A percentile compares a stretch with the other conserved stretches of the same genome.
phyloP scores from a whole-genome alignment of 208 protist genomes.

The Crithidia expoeki region DNA sequence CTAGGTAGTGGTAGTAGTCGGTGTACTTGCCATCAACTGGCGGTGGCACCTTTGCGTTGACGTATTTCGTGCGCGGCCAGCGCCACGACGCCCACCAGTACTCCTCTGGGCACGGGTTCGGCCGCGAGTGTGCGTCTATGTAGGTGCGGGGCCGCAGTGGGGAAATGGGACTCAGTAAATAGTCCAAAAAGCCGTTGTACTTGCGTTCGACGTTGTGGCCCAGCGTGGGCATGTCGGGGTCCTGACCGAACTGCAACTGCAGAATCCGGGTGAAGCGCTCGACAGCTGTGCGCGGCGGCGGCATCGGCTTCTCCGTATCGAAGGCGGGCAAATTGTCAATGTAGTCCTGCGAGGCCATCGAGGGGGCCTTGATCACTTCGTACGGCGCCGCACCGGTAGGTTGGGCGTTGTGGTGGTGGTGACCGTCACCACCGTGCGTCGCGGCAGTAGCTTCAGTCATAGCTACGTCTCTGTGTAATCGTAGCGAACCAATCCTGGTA shows the following conservation, averaged over 20 bases:
- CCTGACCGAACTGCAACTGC: constrained; percentile 65
- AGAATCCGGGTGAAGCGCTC: constrained; percentile 63
- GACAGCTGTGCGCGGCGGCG: constrained; percentile 47
- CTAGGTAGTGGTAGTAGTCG: constrained; percentile 88
- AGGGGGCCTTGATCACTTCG: constrained; percentile 47
- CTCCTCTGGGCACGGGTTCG: constrained; percentile 85
- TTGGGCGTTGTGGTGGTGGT: constrained; percentile 22
- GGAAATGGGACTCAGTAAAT: constrained; percentile 54
- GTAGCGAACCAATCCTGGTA: no score
- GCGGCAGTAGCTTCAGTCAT: constrained; percentile 3
- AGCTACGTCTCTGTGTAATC: not conserved
- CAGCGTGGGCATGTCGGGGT: constrained; percentile 69
- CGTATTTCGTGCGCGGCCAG: constrained; percentile 79
- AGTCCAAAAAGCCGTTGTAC: constrained; percentile 62
- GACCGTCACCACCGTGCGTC: constrained; percentile 9
- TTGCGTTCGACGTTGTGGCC: constrained; percentile 51
- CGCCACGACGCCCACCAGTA: constrained; percentile 85
- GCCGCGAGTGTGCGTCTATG: constrained; percentile 71
- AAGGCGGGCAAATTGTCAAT: constrained; percentile 69
- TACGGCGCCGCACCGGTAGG: constrained; percentile 13
- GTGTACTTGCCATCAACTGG: constrained; percentile 81
- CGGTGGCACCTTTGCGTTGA: constrained; percentile 86
- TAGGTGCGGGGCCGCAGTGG: constrained; percentile 72
- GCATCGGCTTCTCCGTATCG: constrained; percentile 46
- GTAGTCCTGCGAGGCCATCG: constrained; percentile 70